Evolutionary conservation across 2,329 filamentous ascomycete genomes (phyloP).

Genomic region (Pseudonectria buxi): DNA sequence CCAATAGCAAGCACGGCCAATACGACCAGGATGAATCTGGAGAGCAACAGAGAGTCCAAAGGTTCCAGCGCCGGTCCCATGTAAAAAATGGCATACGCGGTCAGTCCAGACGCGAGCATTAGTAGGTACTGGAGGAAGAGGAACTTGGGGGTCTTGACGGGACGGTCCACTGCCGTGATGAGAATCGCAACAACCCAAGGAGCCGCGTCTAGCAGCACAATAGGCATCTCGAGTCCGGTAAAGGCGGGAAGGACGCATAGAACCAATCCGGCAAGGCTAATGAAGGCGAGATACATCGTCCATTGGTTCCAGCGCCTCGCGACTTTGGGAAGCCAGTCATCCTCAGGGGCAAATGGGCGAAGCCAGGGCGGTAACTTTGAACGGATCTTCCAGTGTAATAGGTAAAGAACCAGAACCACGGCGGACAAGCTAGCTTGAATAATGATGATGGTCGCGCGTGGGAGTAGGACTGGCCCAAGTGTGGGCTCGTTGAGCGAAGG

Average conservation of each 20-base stretch:
- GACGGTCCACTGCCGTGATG: conserved; percentile 31
- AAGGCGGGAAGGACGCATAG: conserved; percentile 26
- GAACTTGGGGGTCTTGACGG: conserved; percentile 35
- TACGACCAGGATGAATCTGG: conserved; percentile 15
- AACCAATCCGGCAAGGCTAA: conserved; percentile 29
- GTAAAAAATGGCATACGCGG: conserved; percentile 25
- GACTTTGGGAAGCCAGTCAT: conserved; percentile 14
- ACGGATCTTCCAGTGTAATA: conserved; percentile 18
- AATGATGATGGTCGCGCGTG: conserved; percentile 11
- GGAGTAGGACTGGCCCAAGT: too few species aligned
- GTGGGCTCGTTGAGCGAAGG: too few species aligned
- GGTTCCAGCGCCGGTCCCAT: conserved; percentile 15
- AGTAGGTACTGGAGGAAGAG: conserved; percentile 33
- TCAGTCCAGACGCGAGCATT: conserved; percentile 26
- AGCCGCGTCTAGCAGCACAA: conserved; percentile 27
- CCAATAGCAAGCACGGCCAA: conserved; percentile 25
- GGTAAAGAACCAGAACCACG: conserved; percentile 23
- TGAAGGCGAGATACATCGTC: conserved; percentile 28
- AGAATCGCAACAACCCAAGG: conserved; percentile 35
- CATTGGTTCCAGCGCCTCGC: conserved; percentile 32
- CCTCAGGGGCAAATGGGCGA: conserved; percentile 37
- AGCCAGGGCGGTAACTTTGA: conserved; percentile 33
- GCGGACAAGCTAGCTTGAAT: conserved; percentile 21
- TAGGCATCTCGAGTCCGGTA: conserved; percentile 19
- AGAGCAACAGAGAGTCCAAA: conserved; percentile 18